phyloP scores from a whole-genome alignment of 345 rosid species.

The Psidium guajava region DNA sequence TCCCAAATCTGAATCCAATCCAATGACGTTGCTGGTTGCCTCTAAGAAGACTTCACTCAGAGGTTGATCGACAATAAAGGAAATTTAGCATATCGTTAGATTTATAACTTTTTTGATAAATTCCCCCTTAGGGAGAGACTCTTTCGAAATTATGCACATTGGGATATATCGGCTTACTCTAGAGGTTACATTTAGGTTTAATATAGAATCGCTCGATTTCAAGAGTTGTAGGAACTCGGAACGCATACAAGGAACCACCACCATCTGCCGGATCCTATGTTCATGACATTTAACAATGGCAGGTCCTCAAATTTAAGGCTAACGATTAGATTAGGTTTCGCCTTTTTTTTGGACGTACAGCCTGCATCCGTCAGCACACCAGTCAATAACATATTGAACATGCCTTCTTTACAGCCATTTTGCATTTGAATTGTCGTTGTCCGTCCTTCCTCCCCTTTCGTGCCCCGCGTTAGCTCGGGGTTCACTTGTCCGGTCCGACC shows the following conservation, averaged over 20 bases:
- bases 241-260: not conserved
- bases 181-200: not conserved
- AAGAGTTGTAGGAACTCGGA: not conserved
- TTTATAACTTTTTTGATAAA: too few relatives aligned
- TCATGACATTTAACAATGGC: not conserved
- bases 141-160: not conserved
- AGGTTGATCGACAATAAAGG: not conserved
- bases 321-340: not conserved
- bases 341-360: not conserved
- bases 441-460: not conserved
- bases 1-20: not conserved
- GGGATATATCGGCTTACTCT: not conserved
- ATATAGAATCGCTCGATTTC: not conserved
- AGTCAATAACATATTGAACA: not conserved
- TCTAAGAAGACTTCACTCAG: not conserved
- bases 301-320: not conserved
- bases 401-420: not conserved
- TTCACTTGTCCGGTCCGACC: not conserved
- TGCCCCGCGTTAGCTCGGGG: not conserved
- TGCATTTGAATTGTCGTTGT: not conserved
- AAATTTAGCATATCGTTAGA: not conserved
- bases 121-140: too few relatives aligned
- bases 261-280: not conserved
- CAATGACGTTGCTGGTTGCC: not conserved
- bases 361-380: not conserved